A percentile compares a stretch with the other conserved stretches of the same genome.
These are phyloP conservation scores for Xylaria sp. DNA, from an alignment of 2,329 filamentous ascomycete species.

Conservation along the genomic window DNA sequence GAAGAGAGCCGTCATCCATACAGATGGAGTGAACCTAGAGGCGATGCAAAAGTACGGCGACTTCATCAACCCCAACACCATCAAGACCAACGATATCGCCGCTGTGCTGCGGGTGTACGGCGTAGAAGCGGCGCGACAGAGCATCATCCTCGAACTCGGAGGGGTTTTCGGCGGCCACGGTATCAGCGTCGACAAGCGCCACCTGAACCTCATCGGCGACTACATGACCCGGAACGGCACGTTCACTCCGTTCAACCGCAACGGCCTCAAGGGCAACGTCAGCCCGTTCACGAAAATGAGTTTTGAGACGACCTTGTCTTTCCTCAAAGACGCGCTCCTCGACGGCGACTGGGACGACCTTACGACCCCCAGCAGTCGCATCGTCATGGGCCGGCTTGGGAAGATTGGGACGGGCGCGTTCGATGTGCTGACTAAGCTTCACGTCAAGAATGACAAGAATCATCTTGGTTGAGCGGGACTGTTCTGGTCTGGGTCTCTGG, in stretches of 20 bases:
- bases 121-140: slow-evolving; percentile 87
- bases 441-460: slow-evolving; percentile 55
- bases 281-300: slow-evolving; percentile 98
- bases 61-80: slow-evolving; percentile 82
- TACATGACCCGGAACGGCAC: slow-evolving; percentile 95
- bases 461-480: slow-evolving; percentile 27
- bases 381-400: slow-evolving; percentile 84
- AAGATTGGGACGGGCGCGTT: slow-evolving; percentile 90
- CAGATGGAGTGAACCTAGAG: slow-evolving; percentile 83
- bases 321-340: slow-evolving; percentile 89
- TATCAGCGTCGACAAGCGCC: slow-evolving; percentile 88
- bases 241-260: slow-evolving; percentile 91
- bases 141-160: slow-evolving; percentile 85
- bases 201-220: slow-evolving; percentile 94
- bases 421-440: slow-evolving; percentile 75
- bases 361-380: slow-evolving; percentile 80
- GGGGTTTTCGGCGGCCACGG: slow-evolving; percentile 89
- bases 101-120: slow-evolving; percentile 86
- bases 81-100: slow-evolving; percentile 91
- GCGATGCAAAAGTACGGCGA: slow-evolving; percentile 90
- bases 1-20: slow-evolving; percentile 68
- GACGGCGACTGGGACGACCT: slow-evolving; percentile 92
- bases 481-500: too few species aligned
- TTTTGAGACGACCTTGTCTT: slow-evolving; percentile 95
- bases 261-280: slow-evolving; percentile 81